These are phyloP conservation scores for Picea abies DNA, from an alignment of 83 land plant species.

Conservation along the genomic window DNA sequence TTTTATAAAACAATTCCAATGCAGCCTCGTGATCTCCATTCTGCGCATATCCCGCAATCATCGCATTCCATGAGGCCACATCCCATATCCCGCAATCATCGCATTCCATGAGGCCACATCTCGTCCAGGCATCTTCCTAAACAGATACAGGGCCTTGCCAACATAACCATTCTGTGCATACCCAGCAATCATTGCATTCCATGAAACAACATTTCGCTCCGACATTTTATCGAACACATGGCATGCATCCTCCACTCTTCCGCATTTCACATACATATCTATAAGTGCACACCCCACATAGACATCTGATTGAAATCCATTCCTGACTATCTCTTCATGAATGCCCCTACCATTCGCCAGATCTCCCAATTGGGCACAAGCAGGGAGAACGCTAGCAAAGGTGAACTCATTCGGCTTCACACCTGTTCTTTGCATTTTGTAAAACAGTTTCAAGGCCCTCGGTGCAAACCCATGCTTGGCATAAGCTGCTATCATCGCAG, in stretches of 20 bases:
- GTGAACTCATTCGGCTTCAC: conserved; percentile 35
- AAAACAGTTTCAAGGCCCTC: conserved; percentile 29
- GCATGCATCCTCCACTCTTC: conserved; percentile 38
- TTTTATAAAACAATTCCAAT: conserved; percentile 19
- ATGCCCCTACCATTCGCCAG: conserved; percentile 42
- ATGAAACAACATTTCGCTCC: too few relatives aligned
- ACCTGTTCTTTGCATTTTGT: conserved; percentile 17
- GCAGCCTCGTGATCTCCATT: conserved; percentile 23
- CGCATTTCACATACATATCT: conserved; percentile 68
- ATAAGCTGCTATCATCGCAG: conserved; percentile 47
- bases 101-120: conserved; percentile 65
- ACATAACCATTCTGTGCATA: too few relatives aligned
- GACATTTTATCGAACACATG: too few relatives aligned
- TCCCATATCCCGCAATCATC: conserved; percentile 44
- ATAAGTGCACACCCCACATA: conserved; percentile 47
- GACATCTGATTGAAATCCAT: conserved; percentile 36
- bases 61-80: too few relatives aligned
- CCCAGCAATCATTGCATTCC: too few relatives aligned
- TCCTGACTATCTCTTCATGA: conserved; percentile 41
- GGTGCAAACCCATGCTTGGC: conserved; percentile 20
- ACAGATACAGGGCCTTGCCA: conserved; percentile 18
- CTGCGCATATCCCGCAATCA: too few relatives aligned
- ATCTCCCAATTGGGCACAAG: conserved; percentile 23
- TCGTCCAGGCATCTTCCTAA: conserved; percentile 28
- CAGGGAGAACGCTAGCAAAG: conserved; percentile 45